These are phyloP conservation scores for Trichosanthes truncata DNA, from an alignment of 306 rosid genomes.

Conservation along the genomic window DNA sequence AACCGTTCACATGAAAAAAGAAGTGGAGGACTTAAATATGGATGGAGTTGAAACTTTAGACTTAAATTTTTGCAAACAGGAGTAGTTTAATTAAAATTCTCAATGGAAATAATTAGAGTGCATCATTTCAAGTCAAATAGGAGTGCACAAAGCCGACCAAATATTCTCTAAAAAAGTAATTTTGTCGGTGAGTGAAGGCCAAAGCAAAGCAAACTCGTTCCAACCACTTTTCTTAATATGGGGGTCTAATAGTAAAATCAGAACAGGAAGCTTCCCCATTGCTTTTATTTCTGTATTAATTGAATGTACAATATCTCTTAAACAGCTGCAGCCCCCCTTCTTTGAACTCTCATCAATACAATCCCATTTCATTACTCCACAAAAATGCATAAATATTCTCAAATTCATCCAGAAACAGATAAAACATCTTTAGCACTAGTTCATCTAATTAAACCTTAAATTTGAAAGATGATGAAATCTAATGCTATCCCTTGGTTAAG, in stretches of 20 bases:
- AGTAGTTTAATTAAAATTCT: not conserved
- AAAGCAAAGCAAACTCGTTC: not conserved
- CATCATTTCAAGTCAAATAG: not conserved
- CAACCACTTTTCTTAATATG: not conserved
- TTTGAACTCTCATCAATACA: not conserved
- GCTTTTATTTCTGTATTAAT: not conserved
- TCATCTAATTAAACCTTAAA: not conserved
- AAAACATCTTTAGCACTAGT: too few species aligned
- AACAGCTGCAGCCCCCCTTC: not conserved
- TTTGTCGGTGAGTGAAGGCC: constrained; percentile 2
- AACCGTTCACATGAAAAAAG: not conserved
- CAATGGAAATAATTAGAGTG: not conserved
- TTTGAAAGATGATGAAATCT: not conserved
- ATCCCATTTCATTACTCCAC: not conserved
- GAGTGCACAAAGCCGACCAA: not conserved
- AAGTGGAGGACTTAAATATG: not conserved
- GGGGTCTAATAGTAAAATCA: not conserved
- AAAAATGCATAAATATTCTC: too few species aligned
- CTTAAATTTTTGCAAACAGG: not conserved
- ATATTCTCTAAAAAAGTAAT: not conserved
- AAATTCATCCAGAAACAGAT: not conserved
- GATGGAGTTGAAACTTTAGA: not conserved
- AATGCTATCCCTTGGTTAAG: too few species aligned
- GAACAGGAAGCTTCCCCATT: not conserved
- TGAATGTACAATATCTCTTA: constrained; percentile 1